These are phyloP conservation scores for Backusella macrospora DNA, from an alignment of 192 early-diverging fungal genomes.

Conservation along the genomic window DNA sequence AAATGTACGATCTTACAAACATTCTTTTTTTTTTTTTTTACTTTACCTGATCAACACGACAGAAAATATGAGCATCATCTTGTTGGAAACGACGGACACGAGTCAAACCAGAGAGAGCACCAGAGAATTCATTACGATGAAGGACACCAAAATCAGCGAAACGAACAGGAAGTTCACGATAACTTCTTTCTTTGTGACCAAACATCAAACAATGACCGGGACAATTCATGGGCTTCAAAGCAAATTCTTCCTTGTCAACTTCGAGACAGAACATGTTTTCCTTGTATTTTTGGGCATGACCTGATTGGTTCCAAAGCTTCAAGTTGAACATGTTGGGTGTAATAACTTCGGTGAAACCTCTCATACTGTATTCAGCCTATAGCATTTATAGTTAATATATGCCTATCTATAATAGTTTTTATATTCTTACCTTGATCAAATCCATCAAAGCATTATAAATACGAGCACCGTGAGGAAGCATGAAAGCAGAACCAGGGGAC, in stretches of 20 bases:
- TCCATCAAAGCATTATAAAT: conserved; percentile 96
- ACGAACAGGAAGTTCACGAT: conserved; percentile 94
- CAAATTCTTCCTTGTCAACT: conserved; percentile 97
- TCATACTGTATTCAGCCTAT: conserved; percentile 78
- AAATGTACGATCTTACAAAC: conserved; percentile 5
- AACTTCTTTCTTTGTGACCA: conserved; percentile 87
- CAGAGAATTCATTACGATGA: conserved; percentile 93
- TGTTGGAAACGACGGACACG: conserved; percentile 99
- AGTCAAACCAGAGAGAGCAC: conserved; percentile 92
- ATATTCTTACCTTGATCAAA: conserved; percentile 76
- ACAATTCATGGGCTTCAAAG: conserved; percentile 99
- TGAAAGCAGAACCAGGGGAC: conserved; percentile 91
- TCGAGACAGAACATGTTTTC: conserved; percentile 97
- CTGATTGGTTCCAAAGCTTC: conserved; percentile 95
- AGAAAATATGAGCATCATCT: conserved; percentile 99
- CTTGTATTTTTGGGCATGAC: conserved; percentile 96
- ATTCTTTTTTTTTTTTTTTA: not conserved
- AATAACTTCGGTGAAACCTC: conserved; percentile 96
- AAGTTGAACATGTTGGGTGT: conserved; percentile 99
- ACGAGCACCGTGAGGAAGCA: conserved; percentile 93
- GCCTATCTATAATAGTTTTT: no score
- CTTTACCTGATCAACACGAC: conserved; percentile 74
- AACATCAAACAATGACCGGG: conserved; percentile 99
- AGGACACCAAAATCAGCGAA: conserved; percentile 98
- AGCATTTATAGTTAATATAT: not conserved